Evolutionary conservation across 2,329 filamentous ascomycete genomes (phyloP).

Genomic region (Lecanicillium sp.): DNA sequence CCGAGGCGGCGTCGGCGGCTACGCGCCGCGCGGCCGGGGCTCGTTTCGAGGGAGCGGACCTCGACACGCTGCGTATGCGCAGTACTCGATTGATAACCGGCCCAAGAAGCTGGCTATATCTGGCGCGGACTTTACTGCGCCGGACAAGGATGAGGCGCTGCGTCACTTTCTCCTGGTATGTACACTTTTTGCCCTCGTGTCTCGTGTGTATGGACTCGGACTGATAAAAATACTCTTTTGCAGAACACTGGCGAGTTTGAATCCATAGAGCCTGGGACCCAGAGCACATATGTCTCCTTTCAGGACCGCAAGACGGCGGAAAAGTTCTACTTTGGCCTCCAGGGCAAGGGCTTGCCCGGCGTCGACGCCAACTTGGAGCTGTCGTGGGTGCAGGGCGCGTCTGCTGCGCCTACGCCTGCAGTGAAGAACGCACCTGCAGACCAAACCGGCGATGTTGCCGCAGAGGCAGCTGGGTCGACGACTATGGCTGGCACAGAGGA

Average conservation of each 20-base stretch:
- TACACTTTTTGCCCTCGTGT: too few species aligned
- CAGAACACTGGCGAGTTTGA: slow-evolving; percentile 57
- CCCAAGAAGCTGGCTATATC: slow-evolving; percentile 59
- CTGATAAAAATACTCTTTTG: background rate
- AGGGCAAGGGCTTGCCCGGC: slow-evolving; percentile 51
- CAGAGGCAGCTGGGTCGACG: slow-evolving; percentile 1
- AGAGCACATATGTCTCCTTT: slow-evolving; percentile 50
- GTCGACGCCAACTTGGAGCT: slow-evolving; percentile 57
- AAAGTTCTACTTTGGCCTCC: slow-evolving; percentile 54
- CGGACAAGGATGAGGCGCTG: slow-evolving; percentile 59
- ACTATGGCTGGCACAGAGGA: slow-evolving; percentile 15
- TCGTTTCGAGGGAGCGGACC: slow-evolving; percentile 35
- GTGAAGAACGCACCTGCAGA: background rate
- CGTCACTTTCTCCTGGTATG: slow-evolving; percentile 64
- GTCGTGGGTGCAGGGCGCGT: slow-evolving; percentile 44
- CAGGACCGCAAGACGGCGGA: slow-evolving; percentile 65
- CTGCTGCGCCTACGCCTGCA: slow-evolving; percentile 11
- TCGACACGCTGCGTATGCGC: slow-evolving; percentile 48
- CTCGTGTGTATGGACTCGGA: too few species aligned
- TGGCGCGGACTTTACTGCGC: slow-evolving; percentile 54
- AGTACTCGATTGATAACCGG: slow-evolving; percentile 68
- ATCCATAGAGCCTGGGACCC: slow-evolving; percentile 42
- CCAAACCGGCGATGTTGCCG: too few species aligned
- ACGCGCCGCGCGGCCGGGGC: slow-evolving; percentile 24
- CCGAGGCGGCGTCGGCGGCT: slow-evolving; percentile 35